A percentile compares a stretch with the other conserved stretches of the same genome.
Conservation (phyloP, 306 rosid species). For the Vigna hirtella region DNA sequence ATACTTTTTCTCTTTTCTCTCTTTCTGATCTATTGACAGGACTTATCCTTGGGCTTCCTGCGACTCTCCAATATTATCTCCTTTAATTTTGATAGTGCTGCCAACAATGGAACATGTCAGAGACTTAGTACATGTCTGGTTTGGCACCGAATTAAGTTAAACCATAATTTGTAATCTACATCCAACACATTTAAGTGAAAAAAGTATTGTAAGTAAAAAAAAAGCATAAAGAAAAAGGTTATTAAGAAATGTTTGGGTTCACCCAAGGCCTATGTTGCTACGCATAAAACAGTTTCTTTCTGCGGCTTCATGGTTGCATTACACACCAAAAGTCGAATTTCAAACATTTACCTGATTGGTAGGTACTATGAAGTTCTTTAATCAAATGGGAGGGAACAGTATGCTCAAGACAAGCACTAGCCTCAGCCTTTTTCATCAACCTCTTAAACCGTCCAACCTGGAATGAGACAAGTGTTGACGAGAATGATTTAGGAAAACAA, state of each 20-base stretch:
- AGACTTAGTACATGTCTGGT: neutral
- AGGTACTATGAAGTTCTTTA: conserved; percentile 63
- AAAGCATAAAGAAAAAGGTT: conserved; percentile 31
- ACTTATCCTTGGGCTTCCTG: conserved; percentile 57
- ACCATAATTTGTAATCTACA: too few relatives aligned
- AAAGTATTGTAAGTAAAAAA: conserved; percentile 33
- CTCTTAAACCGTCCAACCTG: conserved; percentile 85
- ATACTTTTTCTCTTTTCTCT: conserved; percentile 9
- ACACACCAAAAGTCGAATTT: conserved; percentile 26
- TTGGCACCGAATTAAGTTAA: too few relatives aligned
- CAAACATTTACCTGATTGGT: conserved; percentile 66
- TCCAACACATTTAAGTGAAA: neutral
- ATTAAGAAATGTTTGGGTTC: neutral
- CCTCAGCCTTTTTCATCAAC: conserved; percentile 82
- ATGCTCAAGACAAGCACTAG: conserved; percentile 60
- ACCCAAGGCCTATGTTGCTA: too few relatives aligned
- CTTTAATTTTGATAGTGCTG: conserved; percentile 75
- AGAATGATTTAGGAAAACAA: conserved; percentile 4
- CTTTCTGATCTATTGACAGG: conserved; percentile 41
- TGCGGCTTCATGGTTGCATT: neutral
- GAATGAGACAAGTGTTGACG: conserved; percentile 34
- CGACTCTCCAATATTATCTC: conserved; percentile 59
- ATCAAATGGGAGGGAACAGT: conserved; percentile 61
- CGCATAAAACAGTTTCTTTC: too few relatives aligned
- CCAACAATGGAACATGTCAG: conserved; percentile 34